These are phyloP conservation scores for Dendrostoma leiphaemia DNA, from an alignment of 2,329 filamentous ascomycete genomes.

Conservation along the genomic window DNA sequence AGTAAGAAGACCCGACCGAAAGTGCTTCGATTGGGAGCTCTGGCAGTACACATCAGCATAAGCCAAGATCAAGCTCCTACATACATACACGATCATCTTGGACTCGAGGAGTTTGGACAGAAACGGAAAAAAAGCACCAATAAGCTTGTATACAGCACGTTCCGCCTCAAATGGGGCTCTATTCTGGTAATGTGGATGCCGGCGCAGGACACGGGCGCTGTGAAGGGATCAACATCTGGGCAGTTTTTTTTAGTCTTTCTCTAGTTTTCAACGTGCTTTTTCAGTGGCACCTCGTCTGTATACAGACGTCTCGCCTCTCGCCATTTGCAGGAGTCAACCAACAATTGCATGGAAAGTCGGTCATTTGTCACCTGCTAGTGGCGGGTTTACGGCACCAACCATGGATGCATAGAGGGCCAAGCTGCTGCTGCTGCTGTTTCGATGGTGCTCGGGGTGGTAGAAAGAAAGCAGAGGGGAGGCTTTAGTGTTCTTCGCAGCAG, in stretches of 20 bases:
- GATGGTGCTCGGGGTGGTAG: not conserved
- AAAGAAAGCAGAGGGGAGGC: not conserved
- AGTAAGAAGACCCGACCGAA: not conserved
- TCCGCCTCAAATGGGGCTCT: not conserved
- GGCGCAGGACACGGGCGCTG: too few relatives aligned
- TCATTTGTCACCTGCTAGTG: not conserved
- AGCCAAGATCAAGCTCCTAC: not conserved
- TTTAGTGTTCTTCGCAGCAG: not conserved
- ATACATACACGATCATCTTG: not conserved
- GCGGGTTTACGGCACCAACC: not conserved
- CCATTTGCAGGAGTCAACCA: not conserved
- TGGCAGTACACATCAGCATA: not conserved
- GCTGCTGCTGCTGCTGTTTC: not conserved
- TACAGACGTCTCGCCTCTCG: too few relatives aligned
- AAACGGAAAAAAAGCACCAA: conserved; percentile 1
- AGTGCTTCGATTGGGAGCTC: too few relatives aligned
- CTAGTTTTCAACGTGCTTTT: not conserved
- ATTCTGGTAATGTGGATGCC: too few relatives aligned
- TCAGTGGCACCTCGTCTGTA: not conserved
- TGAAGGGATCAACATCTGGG: too few relatives aligned
- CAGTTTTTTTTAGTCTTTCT: too few relatives aligned
- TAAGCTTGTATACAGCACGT: not conserved
- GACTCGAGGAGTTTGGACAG: conserved; percentile 4
- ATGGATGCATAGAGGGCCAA: conserved; percentile 1
- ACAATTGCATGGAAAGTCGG: conserved; percentile 1